A percentile compares a stretch with the other conserved stretches of the same genome.
phyloP scores from a whole-genome alignment of 1,139 yeast species.

The Saccharomycopsis hybrid region DNA sequence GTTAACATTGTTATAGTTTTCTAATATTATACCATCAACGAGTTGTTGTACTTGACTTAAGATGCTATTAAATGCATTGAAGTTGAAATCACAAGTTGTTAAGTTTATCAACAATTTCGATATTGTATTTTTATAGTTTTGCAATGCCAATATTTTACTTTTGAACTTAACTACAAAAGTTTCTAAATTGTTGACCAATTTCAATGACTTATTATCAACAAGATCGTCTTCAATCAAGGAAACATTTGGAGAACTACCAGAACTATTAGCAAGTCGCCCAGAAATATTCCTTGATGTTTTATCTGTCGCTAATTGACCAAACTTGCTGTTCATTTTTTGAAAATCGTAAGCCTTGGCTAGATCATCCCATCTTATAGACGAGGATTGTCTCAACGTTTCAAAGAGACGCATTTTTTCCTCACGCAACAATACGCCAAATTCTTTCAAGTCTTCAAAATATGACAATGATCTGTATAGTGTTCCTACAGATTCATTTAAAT shows the following conservation, averaged over 20 bases:
- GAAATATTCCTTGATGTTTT: slow-evolving; percentile 11
- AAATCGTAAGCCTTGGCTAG: slow-evolving; percentile 46
- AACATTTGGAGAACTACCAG: neutral
- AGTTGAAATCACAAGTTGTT: slow-evolving; percentile 32
- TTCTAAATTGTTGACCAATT: slow-evolving; percentile 38
- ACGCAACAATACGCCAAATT: slow-evolving; percentile 38
- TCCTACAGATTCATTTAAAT: slow-evolving; percentile 45
- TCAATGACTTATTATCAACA: slow-evolving; percentile 37
- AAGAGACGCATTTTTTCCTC: slow-evolving; percentile 34
- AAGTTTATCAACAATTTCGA: slow-evolving; percentile 25
- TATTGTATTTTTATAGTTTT: slow-evolving; percentile 19
- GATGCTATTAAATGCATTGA: slow-evolving; percentile 24
- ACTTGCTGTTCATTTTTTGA: slow-evolving; percentile 11
- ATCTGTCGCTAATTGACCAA: too few relatives aligned
- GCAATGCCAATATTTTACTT: slow-evolving; percentile 31
- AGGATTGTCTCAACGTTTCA: slow-evolving; percentile 29
- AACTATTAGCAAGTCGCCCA: neutral
- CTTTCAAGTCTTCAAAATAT: slow-evolving; percentile 31
- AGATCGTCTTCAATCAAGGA: slow-evolving; percentile 25
- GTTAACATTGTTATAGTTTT: slow-evolving; percentile 36
- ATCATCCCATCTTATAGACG: slow-evolving; percentile 48
- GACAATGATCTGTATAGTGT: slow-evolving; percentile 28
- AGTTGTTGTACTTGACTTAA: slow-evolving; percentile 36
- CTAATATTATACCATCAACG: slow-evolving; percentile 34
- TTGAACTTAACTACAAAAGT: slow-evolving; percentile 32